phyloP scores from a whole-genome alignment of 1,284 basidiomycete genomes.

The Omphalotus olearius region DNA sequence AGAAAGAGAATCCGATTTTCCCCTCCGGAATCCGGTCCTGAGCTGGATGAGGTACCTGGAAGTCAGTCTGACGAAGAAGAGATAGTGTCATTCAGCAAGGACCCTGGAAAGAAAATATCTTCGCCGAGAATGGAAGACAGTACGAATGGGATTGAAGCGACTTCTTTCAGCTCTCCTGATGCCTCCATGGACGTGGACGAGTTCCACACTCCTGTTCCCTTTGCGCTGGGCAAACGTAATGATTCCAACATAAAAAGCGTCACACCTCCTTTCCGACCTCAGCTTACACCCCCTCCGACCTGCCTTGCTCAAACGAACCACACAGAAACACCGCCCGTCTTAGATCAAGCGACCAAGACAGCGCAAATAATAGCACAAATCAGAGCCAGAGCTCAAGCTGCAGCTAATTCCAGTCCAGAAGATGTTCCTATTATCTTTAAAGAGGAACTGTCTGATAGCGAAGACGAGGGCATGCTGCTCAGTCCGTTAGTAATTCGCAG shows the following conservation, averaged over 20 bases:
- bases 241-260: not conserved
- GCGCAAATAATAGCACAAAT: slow-evolving; percentile 58
- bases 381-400: slow-evolving; percentile 47
- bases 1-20: slow-evolving; percentile 34
- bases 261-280: slow-evolving; percentile 8
- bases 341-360: slow-evolving; percentile 43
- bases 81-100: slow-evolving; percentile 28
- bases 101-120: slow-evolving; percentile 25
- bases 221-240: not conserved
- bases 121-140: no score
- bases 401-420: slow-evolving; percentile 35
- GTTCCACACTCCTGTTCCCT: slow-evolving; percentile 8
- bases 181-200: slow-evolving; percentile 25
- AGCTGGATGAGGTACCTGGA: slow-evolving; percentile 41
- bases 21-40: slow-evolving; percentile 21
- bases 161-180: slow-evolving; percentile 13
- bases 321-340: slow-evolving; percentile 28
- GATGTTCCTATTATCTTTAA: slow-evolving; percentile 33
- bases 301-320: slow-evolving; percentile 13
- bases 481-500: slow-evolving; percentile 14
- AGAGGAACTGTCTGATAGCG: slow-evolving; percentile 42
- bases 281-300: slow-evolving; percentile 37
- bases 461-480: slow-evolving; percentile 39
- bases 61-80: slow-evolving; percentile 69
- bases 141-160: slow-evolving; percentile 35